Evolutionary conservation across 2,329 filamentous ascomycete species (phyloP), one percentile per base, ranked within the genome.

Genomic region (Cladophialophora bantiana): DNA sequence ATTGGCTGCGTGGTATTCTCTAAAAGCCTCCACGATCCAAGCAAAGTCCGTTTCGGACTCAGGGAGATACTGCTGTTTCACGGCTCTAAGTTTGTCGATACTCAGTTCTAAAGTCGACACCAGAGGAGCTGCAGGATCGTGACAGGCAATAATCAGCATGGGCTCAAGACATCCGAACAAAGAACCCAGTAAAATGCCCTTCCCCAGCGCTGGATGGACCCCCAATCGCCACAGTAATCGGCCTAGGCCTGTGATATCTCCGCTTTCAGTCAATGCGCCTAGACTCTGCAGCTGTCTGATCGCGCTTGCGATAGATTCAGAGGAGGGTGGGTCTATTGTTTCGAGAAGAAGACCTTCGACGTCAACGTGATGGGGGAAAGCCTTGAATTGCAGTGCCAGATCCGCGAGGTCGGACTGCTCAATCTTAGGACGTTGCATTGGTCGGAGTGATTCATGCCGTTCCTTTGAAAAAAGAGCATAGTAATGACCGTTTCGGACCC

Each of bases 371-470:
- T 65, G 58, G 3, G 64, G 55, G n/a, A 64, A 86, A 74, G 94
- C 96, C 82, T 94, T 98, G 52, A 97, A 97, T 80, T 98, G 98
- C 70, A 98, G 93, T 9, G 94, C 89, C 77, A 99, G 83, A 75
- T 98, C 95, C 77, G 98, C 94, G 6, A 99, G 83, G 0, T 95
- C 98, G 2, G 98, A 83, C 0, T 95, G 90, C 40, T 98, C 87
- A 88, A 99, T 96, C 78, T 98, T 95, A 0, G 95, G 95, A 0
- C 92, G 96, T 80, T 97, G 94, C 75, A 96, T 92, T 66, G 96
- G 92, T 61, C 89, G 20, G 76, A 83, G 80, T 63, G 87, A 75
- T 64, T 98, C 93, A 75, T 97, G 92, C 7, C 94, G 88, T 73
- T 93, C 87, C 73, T 90, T 94, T 0, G 94, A 97, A 76, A 97